Conservation (phyloP, 306 rosid genomes). For the barrel medic (Medicago truncatula) region MtrunA17r5.0-ANR NC_053049.1:33352501-33353000, state of each 20-base stretch:
- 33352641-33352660: background rate
- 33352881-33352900: background rate
- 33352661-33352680: slow-evolving; percentile 22
- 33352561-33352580: slow-evolving; percentile 29
- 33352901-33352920: background rate
- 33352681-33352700: slow-evolving; percentile 2
- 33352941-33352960: slow-evolving; percentile 12
- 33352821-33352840: slow-evolving; percentile 7
- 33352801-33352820: slow-evolving; percentile 28
- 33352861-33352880: background rate
- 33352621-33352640: slow-evolving; percentile 15
- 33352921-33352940: background rate
- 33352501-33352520: background rate
- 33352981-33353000: slow-evolving; percentile 5
- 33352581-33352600: slow-evolving; percentile 26
- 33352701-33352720: background rate
- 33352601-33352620: slow-evolving; percentile 9
- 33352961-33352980: background rate
- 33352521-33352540: background rate
- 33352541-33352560: slow-evolving; percentile 16
- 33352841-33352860: background rate
- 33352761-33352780: slow-evolving; percentile 9
- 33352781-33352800: slow-evolving; percentile 15
- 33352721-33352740: background rate
- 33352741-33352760: slow-evolving; percentile 18